Percentiles rank a stretch among this genome's conserved stretches.
phyloP scores from a whole-genome alignment of 176 grass and related monocot genomes.

The Bolboschoenus planiculmis region DNA sequence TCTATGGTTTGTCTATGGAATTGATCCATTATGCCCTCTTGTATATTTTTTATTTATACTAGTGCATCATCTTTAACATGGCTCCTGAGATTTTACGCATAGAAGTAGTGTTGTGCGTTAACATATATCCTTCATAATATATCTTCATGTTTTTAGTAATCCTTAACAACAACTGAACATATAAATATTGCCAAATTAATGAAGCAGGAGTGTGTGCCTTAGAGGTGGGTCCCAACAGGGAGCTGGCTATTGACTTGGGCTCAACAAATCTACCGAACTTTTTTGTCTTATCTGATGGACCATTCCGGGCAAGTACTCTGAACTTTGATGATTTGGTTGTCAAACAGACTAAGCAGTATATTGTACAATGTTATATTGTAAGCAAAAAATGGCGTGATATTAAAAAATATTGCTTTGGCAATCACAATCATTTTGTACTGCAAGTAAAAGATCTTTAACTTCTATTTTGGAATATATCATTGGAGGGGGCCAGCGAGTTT shows the following conservation, averaged over 20 bases:
- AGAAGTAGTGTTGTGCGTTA: not conserved
- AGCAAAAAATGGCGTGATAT: not conserved
- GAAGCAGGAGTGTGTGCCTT: constrained; percentile 37
- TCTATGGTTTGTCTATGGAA: not conserved
- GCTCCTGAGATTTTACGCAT: not conserved
- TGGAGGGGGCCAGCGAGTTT: not conserved
- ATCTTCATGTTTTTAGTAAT: constrained; percentile 13
- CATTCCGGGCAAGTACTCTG: constrained; percentile 55
- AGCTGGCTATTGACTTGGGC: constrained; percentile 55
- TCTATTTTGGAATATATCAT: not conserved
- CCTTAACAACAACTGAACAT: constrained; percentile 67
- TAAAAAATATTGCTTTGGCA: not conserved
- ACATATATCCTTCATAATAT: not conserved
- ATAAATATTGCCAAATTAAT: constrained; percentile 84
- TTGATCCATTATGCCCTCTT: not conserved
- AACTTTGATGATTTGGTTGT: not conserved
- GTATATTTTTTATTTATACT: not conserved
- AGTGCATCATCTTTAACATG: not conserved
- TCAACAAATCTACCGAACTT: constrained; percentile 54
- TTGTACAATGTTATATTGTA: not conserved
- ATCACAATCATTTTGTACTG: not conserved
- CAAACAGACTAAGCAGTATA: not conserved
- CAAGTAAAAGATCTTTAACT: not conserved
- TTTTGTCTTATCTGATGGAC: constrained; percentile 68
- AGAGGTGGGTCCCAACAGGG: constrained; percentile 82